Conservation (phyloP, 2,329 filamentous ascomycete genomes). For the Juglanconis juglandina region DNA sequence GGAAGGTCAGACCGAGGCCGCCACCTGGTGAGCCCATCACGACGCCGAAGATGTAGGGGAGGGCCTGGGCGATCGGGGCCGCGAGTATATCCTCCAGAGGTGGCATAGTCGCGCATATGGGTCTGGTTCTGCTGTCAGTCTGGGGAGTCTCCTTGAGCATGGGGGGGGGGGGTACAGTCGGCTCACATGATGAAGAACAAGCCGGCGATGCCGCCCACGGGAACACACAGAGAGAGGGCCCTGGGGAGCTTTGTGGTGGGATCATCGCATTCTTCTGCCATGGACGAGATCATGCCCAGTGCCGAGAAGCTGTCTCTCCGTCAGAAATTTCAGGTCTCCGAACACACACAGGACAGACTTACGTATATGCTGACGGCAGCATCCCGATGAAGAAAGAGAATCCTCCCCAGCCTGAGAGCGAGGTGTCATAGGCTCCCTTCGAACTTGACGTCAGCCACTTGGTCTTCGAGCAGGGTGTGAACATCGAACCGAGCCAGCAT, state of each 20-base stretch:
- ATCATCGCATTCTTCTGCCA: conserved; percentile 58
- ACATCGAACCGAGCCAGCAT: neutral
- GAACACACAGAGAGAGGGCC: conserved; percentile 49
- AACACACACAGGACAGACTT: conserved; percentile 9
- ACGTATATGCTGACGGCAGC: conserved; percentile 54
- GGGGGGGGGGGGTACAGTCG: neutral
- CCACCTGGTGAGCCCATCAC: conserved; percentile 50
- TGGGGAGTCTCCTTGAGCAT: neutral
- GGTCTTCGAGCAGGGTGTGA: neutral
- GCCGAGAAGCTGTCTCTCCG: conserved; percentile 44
- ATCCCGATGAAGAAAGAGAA: conserved; percentile 64
- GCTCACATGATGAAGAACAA: conserved; percentile 43
- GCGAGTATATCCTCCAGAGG: conserved; percentile 39
- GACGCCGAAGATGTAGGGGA: conserved; percentile 49
- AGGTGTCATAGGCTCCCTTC: conserved; percentile 51
- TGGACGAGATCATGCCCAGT: conserved; percentile 59
- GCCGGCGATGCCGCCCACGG: conserved; percentile 50
- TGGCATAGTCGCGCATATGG: conserved; percentile 45
- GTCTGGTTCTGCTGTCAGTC: conserved; percentile 36
- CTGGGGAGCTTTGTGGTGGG: conserved; percentile 50
- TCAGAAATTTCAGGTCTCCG: neutral
- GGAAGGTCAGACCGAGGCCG: conserved; percentile 48
- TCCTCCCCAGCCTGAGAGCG: conserved; percentile 53
- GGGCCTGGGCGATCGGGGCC: conserved; percentile 50
- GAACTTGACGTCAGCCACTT: neutral